A percentile compares a stretch with the other conserved stretches of the same genome.
Evolutionary conservation across 2,329 filamentous ascomycete genomes (phyloP).

Genomic region (Shiraia sp.): DNA sequence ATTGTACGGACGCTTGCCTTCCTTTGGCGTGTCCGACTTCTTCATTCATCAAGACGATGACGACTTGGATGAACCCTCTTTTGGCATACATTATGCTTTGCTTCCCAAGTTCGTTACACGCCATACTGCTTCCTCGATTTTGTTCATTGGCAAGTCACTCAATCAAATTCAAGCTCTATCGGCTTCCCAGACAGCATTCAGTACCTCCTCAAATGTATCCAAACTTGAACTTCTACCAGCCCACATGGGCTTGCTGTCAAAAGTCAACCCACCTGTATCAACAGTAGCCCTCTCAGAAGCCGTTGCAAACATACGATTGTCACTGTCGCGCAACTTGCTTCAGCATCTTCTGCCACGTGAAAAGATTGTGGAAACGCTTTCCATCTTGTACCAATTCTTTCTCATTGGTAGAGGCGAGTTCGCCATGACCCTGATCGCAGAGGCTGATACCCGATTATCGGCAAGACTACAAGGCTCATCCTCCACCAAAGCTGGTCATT

Average conservation of each 20-base stretch:
- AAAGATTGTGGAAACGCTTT: slow-evolving; percentile 75
- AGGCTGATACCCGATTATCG: slow-evolving; percentile 80
- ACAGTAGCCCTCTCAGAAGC: slow-evolving; percentile 70
- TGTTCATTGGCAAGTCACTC: slow-evolving; percentile 88
- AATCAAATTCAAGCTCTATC: slow-evolving; percentile 70
- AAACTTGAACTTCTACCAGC: slow-evolving; percentile 66
- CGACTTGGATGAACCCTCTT: slow-evolving; percentile 34
- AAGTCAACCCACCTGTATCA: slow-evolving; percentile 73
- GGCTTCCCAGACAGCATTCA: slow-evolving; percentile 33
- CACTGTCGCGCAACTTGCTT: slow-evolving; percentile 80
- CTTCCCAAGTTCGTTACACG: slow-evolving; percentile 79
- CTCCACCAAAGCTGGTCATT: slow-evolving; percentile 49
- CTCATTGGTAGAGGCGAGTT: slow-evolving; percentile 89
- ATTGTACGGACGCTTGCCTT: slow-evolving; percentile 81
- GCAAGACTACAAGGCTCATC: slow-evolving; percentile 64
- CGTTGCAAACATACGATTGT: slow-evolving; percentile 76
- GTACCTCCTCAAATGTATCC: slow-evolving; percentile 33
- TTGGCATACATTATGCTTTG: slow-evolving; percentile 50
- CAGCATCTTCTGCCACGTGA: slow-evolving; percentile 79
- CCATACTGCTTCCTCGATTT: slow-evolving; percentile 76
- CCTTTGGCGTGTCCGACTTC: slow-evolving; percentile 80
- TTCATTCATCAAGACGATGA: slow-evolving; percentile 63
- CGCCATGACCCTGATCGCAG: slow-evolving; percentile 79
- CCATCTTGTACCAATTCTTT: slow-evolving; percentile 82
- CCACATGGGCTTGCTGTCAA: slow-evolving; percentile 71